Evolutionary conservation across 2,329 filamentous ascomycete genomes (phyloP).

Genomic region (Cercospora canescens): DNA sequence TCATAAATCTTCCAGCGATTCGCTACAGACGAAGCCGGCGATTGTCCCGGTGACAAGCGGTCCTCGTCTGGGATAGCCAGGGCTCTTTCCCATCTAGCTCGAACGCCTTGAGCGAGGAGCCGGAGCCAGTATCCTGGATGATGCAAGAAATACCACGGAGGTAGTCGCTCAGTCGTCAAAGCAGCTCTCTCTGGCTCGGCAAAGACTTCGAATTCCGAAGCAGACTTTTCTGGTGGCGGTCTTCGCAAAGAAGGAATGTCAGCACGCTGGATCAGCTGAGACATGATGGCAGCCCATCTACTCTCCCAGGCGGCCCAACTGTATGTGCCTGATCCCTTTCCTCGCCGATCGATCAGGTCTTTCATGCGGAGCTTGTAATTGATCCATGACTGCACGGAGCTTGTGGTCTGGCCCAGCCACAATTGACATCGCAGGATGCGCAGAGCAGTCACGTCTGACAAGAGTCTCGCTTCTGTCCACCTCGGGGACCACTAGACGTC

Average conservation of each 20-base stretch:
- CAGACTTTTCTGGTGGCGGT: slow-evolving; percentile 13
- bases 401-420: slow-evolving; percentile 75
- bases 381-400: slow-evolving; percentile 78
- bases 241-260: slow-evolving; percentile 48
- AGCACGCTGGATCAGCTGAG: slow-evolving; percentile 57
- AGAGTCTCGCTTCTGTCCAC: slow-evolving; percentile 88
- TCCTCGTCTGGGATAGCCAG: slow-evolving; percentile 61
- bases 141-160: slow-evolving; percentile 60
- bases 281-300: slow-evolving; percentile 65
- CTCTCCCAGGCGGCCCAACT: slow-evolving; percentile 94
- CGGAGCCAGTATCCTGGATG: slow-evolving; percentile 64
- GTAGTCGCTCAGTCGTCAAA: slow-evolving; percentile 49
- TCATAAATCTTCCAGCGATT: slow-evolving; percentile 58
- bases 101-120: slow-evolving; percentile 54
- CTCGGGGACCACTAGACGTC: slow-evolving; percentile 68
- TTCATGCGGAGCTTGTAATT: slow-evolving; percentile 71
- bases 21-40: slow-evolving; percentile 56
- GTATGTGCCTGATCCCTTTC: slow-evolving; percentile 84
- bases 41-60: slow-evolving; percentile 55
- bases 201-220: slow-evolving; percentile 37
- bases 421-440: slow-evolving; percentile 80
- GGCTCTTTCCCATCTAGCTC: slow-evolving; percentile 52
- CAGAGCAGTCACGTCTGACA: slow-evolving; percentile 79
- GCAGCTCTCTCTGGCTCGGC: slow-evolving; percentile 54
- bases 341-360: slow-evolving; percentile 77